phyloP scores from a whole-genome alignment of 805 yeast species.

The Metschnikowia orientalis region DNA sequence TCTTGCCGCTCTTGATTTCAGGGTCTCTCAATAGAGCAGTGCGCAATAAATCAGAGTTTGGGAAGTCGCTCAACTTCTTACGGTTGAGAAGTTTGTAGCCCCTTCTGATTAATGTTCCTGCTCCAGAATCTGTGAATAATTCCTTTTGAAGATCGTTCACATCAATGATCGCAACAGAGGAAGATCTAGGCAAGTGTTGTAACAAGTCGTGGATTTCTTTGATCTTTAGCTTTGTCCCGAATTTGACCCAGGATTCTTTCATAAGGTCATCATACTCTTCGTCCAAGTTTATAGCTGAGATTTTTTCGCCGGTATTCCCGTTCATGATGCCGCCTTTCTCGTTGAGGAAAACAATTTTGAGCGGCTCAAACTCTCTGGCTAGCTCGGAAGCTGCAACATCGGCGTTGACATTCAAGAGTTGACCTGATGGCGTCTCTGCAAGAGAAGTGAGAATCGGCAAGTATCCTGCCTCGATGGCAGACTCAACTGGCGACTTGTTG shows the following conservation, averaged over 20 bases:
- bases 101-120: conserved; percentile 96
- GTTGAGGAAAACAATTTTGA: conserved; percentile 91
- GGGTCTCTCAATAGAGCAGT: conserved; percentile 72
- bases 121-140: conserved; percentile 97
- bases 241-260: conserved; percentile 96
- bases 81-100: conserved; percentile 84
- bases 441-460: conserved; percentile 92
- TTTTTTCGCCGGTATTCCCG: conserved; percentile 86
- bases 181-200: conserved; percentile 91
- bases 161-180: conserved; percentile 95
- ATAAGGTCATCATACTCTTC: conserved; percentile 90
- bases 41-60: conserved; percentile 72
- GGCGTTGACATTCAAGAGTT: conserved; percentile 94
- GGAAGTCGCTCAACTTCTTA: conserved; percentile 63
- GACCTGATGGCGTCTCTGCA: conserved; percentile 97
- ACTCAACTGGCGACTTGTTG: conserved; percentile 85
- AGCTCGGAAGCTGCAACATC: conserved; percentile 99
- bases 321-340: conserved; percentile 97
- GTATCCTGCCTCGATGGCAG: conserved; percentile 93
- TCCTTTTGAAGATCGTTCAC: conserved; percentile 95
- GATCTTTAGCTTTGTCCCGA: conserved; percentile 95
- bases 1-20: conserved; percentile 63
- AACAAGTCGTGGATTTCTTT: conserved; percentile 93
- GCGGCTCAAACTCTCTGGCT: conserved; percentile 94
- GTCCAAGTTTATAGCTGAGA: conserved; percentile 86